Conservation (phyloP, 164 flowering plant genomes). For the Umbellularia californica region DNA sequence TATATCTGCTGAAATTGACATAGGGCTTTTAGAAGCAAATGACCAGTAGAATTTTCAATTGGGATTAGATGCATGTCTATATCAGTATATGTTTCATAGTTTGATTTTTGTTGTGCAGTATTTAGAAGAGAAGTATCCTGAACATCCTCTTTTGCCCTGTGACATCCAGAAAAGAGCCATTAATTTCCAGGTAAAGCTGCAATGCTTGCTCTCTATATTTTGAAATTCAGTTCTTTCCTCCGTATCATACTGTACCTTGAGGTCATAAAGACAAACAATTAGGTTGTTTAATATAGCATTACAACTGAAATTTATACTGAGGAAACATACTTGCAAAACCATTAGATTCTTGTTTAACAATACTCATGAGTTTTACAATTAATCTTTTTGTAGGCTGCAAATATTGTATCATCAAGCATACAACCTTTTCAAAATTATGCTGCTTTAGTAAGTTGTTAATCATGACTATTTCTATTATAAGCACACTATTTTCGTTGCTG, state of each 20-base stretch:
- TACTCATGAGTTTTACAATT: background rate
- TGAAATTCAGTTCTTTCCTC: background rate
- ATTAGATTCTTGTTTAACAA: background rate
- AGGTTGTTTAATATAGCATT: background rate
- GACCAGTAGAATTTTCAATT: background rate
- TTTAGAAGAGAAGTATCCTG: conserved; percentile 73
- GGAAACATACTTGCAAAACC: background rate
- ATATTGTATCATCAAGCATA: conserved; percentile 70
- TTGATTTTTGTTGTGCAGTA: conserved; percentile 29
- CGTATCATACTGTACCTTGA: background rate
- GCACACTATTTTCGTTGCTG: background rate
- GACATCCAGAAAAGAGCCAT: conserved; percentile 69
- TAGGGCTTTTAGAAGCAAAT: background rate
- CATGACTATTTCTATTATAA: background rate
- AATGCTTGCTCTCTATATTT: background rate
- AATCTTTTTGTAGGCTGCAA: conserved; percentile 55
- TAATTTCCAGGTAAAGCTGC: conserved; percentile 59
- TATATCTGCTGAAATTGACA: background rate
- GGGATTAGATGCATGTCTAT: background rate
- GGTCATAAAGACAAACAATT: too few species aligned
- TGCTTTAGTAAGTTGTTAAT: conserved; percentile 37
- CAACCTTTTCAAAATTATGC: conserved; percentile 73
- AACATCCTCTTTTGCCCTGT: conserved; percentile 66
- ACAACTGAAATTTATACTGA: background rate
- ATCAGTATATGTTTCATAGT: background rate